These are phyloP conservation scores for Elymus sibiricus DNA, from an alignment of 176 grass and related monocot genomes.

Conservation along the genomic window DNA sequence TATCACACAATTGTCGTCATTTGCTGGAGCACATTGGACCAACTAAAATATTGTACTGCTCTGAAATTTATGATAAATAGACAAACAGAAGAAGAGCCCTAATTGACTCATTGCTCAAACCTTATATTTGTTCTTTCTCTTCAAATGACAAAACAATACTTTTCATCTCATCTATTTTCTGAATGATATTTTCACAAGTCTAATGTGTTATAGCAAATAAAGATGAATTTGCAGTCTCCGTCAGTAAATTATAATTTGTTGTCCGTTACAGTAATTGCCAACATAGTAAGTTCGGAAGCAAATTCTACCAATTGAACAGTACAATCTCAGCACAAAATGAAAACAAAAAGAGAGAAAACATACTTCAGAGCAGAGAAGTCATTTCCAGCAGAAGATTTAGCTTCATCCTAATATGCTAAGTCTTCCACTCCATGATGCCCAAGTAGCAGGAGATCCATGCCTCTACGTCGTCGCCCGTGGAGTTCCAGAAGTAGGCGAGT, in stretches of 20 bases:
- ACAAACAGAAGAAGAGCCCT: neutral
- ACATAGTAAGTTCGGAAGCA: neutral
- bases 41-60: neutral
- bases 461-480: no score
- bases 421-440: no score
- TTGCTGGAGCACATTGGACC: neutral
- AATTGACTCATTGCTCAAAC: neutral
- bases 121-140: neutral
- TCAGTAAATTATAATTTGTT: neutral
- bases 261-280: neutral
- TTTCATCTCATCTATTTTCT: neutral
- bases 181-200: neutral
- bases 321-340: neutral
- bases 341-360: conserved; percentile 15
- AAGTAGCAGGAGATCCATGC: no score
- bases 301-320: neutral
- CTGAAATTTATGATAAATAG: neutral
- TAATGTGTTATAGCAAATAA: neutral
- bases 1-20: neutral
- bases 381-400: conserved; percentile 77
- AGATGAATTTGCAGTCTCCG: neutral
- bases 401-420: conserved; percentile 27
- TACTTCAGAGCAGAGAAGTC: conserved; percentile 79
- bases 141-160: neutral
- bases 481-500: no score